phyloP scores from a whole-genome alignment of 1,284 basidiomycete genomes.

The Pterulicium gracile region DNA sequence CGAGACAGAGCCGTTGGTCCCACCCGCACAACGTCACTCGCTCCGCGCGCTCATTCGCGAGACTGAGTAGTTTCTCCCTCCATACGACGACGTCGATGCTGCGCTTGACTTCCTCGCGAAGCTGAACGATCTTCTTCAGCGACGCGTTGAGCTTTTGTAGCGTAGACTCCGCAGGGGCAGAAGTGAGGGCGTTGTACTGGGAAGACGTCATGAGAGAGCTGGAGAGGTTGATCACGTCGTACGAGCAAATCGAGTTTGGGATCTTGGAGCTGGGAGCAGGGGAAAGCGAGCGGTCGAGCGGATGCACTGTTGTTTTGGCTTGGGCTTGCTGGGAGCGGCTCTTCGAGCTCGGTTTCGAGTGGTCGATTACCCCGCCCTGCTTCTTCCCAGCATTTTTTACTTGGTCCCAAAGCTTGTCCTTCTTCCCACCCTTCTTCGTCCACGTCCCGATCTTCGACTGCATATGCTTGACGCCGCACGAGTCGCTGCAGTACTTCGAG shows the following conservation, averaged over 20 bases:
- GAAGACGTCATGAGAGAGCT: slow-evolving; percentile 4
- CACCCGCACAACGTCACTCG: slow-evolving; percentile 63
- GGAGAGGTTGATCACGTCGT: slow-evolving; percentile 4
- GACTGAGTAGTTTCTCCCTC: slow-evolving; percentile 53
- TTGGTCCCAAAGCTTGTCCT: slow-evolving; percentile 54
- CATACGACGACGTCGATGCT: slow-evolving; percentile 57
- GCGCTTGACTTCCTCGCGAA: slow-evolving; percentile 51
- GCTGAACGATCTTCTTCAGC: slow-evolving; percentile 42
- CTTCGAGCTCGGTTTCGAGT: not conserved
- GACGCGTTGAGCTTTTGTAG: slow-evolving; percentile 36
- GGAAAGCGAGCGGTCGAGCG: not conserved
- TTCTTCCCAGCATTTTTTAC: slow-evolving; percentile 56
- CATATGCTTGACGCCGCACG: slow-evolving; percentile 65
- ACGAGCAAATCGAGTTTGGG: not conserved
- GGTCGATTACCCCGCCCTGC: slow-evolving; percentile 44
- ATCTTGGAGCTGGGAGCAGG: not conserved
- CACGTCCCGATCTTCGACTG: slow-evolving; percentile 47
- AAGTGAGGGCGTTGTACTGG: not conserved
- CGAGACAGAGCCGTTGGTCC: slow-evolving; percentile 74
- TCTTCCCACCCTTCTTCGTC: slow-evolving; percentile 47
- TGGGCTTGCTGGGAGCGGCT: slow-evolving; percentile 3
- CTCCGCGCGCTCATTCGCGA: slow-evolving; percentile 53
- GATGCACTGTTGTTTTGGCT: slow-evolving; percentile 7
- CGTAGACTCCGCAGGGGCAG: slow-evolving; percentile 29
- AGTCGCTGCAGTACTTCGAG: slow-evolving; percentile 79